Conservation (phyloP, 345 rosid genomes). For the Eucalyptus viminalis region DNA sequence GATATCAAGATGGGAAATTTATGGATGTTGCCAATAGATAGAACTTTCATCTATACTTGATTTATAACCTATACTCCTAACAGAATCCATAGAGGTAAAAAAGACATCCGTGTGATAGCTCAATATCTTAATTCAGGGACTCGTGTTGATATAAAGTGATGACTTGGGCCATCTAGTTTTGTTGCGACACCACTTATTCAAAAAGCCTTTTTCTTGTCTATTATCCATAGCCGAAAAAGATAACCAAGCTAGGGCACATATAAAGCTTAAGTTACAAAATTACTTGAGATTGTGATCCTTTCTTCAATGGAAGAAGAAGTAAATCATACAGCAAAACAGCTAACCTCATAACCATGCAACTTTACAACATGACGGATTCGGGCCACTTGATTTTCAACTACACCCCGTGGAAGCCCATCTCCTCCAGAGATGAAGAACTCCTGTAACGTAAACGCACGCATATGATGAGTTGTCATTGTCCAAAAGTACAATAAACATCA, state of each 20-base stretch:
- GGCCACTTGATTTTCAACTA: conserved; percentile 86
- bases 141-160: neutral
- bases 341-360: conserved; percentile 78
- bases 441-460: neutral
- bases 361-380: conserved; percentile 67
- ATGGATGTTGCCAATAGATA: neutral
- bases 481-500: neutral
- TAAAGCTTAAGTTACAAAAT: neutral
- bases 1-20: neutral
- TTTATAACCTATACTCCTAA: neutral
- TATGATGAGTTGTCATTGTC: neutral
- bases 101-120: neutral
- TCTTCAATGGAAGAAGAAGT: neutral
- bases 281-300: neutral
- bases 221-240: neutral
- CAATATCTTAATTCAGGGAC: neutral
- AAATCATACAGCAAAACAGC: neutral
- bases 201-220: neutral
- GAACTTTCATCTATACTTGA: neutral
- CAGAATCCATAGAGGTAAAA: neutral
- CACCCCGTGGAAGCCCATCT: conserved; percentile 95
- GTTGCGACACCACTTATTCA: neutral
- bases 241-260: neutral
- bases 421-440: conserved; percentile 95
- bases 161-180: neutral